A percentile compares a stretch with the other conserved stretches of the same genome.
These are phyloP conservation scores for Colletotrichum chlorophyti DNA, from an alignment of 2,329 filamentous ascomycete species.

Conservation along the genomic window DNA sequence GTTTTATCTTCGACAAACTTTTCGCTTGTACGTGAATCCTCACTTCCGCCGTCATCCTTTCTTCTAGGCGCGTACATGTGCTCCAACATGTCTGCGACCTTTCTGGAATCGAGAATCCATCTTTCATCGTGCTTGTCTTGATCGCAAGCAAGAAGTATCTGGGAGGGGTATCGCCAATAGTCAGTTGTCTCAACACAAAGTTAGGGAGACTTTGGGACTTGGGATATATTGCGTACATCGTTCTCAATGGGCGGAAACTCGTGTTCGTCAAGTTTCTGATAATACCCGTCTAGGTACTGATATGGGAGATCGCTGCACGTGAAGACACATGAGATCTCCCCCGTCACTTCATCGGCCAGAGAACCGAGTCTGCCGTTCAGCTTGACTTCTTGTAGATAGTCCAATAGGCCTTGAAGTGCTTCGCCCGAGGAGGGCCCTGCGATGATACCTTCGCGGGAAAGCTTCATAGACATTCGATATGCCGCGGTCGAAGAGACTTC, in stretches of 20 bases:
- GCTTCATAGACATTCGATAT: constrained; percentile 20
- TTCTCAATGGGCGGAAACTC: constrained; percentile 17
- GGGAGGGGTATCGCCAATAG: constrained; percentile 10
- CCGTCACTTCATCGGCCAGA: background rate
- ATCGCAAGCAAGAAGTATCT: constrained; percentile 35
- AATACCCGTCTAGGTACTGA: constrained; percentile 8
- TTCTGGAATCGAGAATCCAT: constrained; percentile 33
- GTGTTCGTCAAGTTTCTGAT: background rate
- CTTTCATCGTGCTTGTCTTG: constrained; percentile 35
- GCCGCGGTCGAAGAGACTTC: constrained; percentile 10
- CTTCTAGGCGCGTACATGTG: background rate
- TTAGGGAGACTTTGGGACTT: rapidly evolving
- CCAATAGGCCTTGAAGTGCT: constrained; percentile 7
- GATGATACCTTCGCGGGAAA: constrained; percentile 20
- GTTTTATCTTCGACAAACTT: background rate
- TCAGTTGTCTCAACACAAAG: background rate
- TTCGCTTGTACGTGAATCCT: background rate
- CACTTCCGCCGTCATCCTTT: background rate
- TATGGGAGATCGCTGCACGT: constrained; percentile 24
- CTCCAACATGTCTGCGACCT: constrained; percentile 27
- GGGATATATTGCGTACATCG: background rate
- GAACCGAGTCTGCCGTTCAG: background rate
- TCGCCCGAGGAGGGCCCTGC: constrained; percentile 17
- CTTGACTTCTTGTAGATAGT: background rate
- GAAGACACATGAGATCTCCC: constrained; percentile 16